These are phyloP conservation scores for Lolium perenne DNA, from an alignment of 176 grass and related monocot species.

Conservation along the genomic window DNA sequence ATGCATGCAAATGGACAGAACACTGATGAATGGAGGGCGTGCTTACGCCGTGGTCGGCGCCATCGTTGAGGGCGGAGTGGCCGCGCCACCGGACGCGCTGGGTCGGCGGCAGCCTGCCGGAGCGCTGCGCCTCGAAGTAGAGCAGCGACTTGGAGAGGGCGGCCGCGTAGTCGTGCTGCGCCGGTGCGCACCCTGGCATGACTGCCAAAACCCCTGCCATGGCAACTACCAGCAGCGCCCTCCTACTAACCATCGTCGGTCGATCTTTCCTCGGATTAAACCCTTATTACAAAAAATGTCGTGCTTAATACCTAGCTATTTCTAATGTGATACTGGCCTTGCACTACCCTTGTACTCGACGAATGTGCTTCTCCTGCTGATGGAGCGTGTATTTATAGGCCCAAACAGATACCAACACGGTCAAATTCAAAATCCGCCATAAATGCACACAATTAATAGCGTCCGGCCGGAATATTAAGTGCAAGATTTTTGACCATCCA, in stretches of 20 bases:
- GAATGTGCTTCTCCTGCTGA: neutral
- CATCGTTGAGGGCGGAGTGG: conserved; percentile 68
- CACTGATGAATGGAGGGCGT: neutral
- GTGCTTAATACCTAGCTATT: neutral
- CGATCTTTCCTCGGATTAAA: neutral
- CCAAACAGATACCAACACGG: neutral
- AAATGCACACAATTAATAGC: neutral
- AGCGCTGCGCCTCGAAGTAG: conserved; percentile 81
- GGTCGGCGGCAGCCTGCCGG: conserved; percentile 56
- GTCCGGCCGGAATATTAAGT: neutral
- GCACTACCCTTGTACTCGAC: neutral
- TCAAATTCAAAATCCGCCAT: neutral
- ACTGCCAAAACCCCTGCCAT: neutral
- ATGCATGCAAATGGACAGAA: neutral
- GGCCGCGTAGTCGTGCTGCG: conserved; percentile 47
- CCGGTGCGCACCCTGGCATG: neutral
- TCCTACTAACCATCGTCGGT: neutral
- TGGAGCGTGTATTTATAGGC: neutral
- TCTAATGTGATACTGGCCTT: neutral
- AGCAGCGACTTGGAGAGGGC: conserved; percentile 74
- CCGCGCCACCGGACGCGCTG: conserved; percentile 76
- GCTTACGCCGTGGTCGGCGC: conserved; percentile 57
- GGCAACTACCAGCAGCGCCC: neutral
- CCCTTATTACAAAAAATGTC: neutral
- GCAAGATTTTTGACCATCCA: neutral